Conservation (phyloP, 306 rosid species). For the Malus asiatica region DNA sequence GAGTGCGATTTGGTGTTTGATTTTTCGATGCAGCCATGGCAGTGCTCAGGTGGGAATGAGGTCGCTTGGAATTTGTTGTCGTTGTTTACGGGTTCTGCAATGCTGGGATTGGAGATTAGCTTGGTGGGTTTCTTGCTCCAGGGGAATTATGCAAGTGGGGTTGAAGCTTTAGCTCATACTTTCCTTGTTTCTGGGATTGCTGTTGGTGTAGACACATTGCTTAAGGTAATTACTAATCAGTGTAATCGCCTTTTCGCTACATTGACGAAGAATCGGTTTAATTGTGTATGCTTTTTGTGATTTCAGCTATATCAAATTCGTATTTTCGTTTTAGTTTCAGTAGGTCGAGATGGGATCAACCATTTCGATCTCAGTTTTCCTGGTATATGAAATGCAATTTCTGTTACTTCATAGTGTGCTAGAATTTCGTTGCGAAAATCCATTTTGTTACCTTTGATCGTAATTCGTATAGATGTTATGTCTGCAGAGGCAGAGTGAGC, state of each 20-base stretch:
- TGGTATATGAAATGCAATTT: neutral
- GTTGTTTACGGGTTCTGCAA: constrained; percentile 49
- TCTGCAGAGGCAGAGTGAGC: neutral
- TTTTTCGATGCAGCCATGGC: constrained; percentile 46
- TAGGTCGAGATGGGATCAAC: neutral
- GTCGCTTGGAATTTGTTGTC: constrained; percentile 57
- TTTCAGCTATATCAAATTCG: neutral
- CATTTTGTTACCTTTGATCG: neutral
- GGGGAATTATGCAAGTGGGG: constrained; percentile 44
- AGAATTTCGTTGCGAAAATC: neutral
- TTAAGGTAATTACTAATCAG: constrained; percentile 38
- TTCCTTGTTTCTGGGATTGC: constrained; percentile 45
- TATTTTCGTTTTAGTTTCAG: neutral
- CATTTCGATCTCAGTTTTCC: neutral
- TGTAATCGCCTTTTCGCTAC: neutral
- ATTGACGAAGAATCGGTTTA: neutral
- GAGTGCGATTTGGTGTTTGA: neutral
- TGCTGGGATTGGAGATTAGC: constrained; percentile 67
- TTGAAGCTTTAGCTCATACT: constrained; percentile 46
- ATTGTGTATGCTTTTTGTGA: neutral
- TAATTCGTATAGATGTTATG: neutral
- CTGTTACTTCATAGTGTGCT: neutral
- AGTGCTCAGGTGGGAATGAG: constrained; percentile 60
- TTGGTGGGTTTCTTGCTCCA: constrained; percentile 60
- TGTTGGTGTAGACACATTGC: constrained; percentile 53